phyloP scores from a whole-genome alignment of 1,139 yeast genomes.

The Yamadazyma songkhlaensis region DNA sequence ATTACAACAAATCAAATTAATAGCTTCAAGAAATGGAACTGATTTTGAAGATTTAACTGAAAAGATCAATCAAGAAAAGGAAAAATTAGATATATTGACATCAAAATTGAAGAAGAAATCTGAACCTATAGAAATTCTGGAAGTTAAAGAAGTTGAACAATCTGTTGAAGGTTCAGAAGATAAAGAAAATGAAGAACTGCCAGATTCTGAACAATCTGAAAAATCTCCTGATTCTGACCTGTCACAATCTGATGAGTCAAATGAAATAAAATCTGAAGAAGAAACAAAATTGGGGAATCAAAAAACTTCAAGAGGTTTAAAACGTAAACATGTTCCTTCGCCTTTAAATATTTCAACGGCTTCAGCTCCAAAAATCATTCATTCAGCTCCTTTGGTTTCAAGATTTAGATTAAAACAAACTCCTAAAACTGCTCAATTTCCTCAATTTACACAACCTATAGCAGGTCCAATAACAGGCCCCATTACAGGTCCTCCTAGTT shows the following conservation, averaged over 20 bases:
- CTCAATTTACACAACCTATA: too few species aligned
- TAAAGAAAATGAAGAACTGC: slow-evolving; percentile 5
- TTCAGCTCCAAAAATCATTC: slow-evolving; percentile 8
- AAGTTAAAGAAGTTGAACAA: background rate
- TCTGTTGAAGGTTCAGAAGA: slow-evolving; percentile 4
- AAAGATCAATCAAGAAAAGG: background rate
- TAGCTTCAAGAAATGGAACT: slow-evolving; percentile 34
- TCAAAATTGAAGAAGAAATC: background rate
- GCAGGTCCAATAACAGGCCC: too few species aligned
- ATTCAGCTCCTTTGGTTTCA: slow-evolving; percentile 22
- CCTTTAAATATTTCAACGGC: slow-evolving; percentile 30
- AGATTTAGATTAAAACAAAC: slow-evolving; percentile 12
- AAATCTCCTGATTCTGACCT: too few species aligned
- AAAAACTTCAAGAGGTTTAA: slow-evolving; percentile 31
- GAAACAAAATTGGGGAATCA: background rate
- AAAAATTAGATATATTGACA: background rate
- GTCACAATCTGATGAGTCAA: background rate
- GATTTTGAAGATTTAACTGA: background rate
- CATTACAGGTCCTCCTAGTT: too few species aligned
- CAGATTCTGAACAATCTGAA: background rate
- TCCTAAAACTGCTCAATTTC: slow-evolving; percentile 10
- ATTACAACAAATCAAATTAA: slow-evolving; percentile 46
- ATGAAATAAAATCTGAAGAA: background rate
- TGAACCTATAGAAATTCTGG: background rate
- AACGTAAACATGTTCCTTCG: slow-evolving; percentile 44